Base-by-base conservation (phyloP, 179 eudicot genomes). In the Heliamphora ciliata region DNA sequence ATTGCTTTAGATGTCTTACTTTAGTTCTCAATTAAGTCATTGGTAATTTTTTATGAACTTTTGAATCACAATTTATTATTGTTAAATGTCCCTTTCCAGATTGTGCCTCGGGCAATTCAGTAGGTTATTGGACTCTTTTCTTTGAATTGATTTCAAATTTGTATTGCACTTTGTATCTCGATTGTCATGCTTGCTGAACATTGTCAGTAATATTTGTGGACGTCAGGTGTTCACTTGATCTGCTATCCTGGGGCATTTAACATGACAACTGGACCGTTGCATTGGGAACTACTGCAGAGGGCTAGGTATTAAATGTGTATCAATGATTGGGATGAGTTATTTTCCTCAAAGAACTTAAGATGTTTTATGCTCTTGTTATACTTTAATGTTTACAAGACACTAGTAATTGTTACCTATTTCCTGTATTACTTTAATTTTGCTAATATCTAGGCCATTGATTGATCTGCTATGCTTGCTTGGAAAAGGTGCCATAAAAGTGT, bases 181-280 rank as follows among this genome's bases (percentile, higher is more conserved):
- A 31, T 31, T 31, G 40, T 31, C 40, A 31, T 31, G 40, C 40
- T 31, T 31, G 40, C 40, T 31, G 40, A 31, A 31, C 40, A 31
- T 31, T 31, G 40, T 31, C 40, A 31, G 40, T 31, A 31, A 31
- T 31, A 31, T 31, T 31, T 31, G 40, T 31, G 40, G 40, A 31
- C 75, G 65, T 69, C 83, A 96, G 99, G 99, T 76, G 95, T 94
- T 84, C 92, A 90, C 79, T 85, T 90, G 85, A 72, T 90, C 78
- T 90, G 92, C 81, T 90, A 90, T 85, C 92, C 92, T 56, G 92
- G 92, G 73, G 92, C 92, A 54, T 96, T 96, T 86, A 96, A 94
- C 88, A 94, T 93, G 99, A 93, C 97, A 51, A 96, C 99, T 71
- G 99, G 99, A 81, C 99, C 99, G 52, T 77, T 96, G 88, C 99